phyloP scores from a whole-genome alignment of 805 yeast species.

The Pichia sporocuriosa region DNA sequence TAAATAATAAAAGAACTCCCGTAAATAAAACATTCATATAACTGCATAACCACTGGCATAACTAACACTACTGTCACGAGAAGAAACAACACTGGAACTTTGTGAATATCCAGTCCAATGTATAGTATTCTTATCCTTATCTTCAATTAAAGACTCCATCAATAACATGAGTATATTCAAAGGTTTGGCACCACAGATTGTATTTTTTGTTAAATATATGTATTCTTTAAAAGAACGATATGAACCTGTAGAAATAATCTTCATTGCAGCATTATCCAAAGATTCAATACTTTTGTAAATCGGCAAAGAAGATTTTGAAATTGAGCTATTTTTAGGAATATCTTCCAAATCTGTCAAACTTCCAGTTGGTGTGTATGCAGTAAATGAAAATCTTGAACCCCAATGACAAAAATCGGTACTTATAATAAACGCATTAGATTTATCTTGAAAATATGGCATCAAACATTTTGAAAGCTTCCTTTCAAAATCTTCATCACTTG shows the following conservation, averaged over 20 bases:
- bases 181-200: slow-evolving; percentile 91
- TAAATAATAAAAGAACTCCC: background rate
- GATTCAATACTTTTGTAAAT: slow-evolving; percentile 68
- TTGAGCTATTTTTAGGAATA: slow-evolving; percentile 9
- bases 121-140: slow-evolving; percentile 32
- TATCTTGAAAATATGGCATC: slow-evolving; percentile 46
- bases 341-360: slow-evolving; percentile 16
- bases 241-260: slow-evolving; percentile 47
- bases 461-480: slow-evolving; percentile 41
- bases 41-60: slow-evolving; percentile 73
- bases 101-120: slow-evolving; percentile 79
- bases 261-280: slow-evolving; percentile 69
- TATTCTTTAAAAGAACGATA: slow-evolving; percentile 60
- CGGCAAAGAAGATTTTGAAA: background rate
- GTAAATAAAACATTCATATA: background rate
- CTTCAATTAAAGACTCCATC: slow-evolving; percentile 31
- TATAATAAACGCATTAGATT: slow-evolving; percentile 61
- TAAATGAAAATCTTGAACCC: slow-evolving; percentile 65
- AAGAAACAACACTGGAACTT: slow-evolving; percentile 45
- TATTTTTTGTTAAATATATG: slow-evolving; percentile 66
- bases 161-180: slow-evolving; percentile 55
- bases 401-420: slow-evolving; percentile 96
- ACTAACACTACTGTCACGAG: slow-evolving; percentile 76
- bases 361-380: slow-evolving; percentile 39
- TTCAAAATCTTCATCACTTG: slow-evolving; percentile 41